Base-by-base conservation (phyloP, 768 basidiomycete species). In the Galerina marginata region DNA sequence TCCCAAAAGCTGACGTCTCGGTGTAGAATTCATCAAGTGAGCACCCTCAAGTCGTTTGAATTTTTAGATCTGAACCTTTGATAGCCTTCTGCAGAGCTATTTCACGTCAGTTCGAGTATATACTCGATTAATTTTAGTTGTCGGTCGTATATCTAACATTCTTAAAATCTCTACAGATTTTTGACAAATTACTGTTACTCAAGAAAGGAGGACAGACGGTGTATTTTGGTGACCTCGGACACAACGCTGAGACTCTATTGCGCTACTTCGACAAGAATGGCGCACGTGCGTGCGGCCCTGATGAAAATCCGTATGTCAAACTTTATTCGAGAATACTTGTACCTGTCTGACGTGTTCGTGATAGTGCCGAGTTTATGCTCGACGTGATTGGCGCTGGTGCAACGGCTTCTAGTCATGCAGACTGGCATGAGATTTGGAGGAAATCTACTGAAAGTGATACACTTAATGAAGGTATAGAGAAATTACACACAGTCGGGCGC, bases 181-280 rank as follows among this genome's bases (percentile, higher is more conserved):
- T 95, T 67, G 92, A 94, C 68, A 76, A 90, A 15, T 76, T 96
- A 9, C 76, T 96, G 2, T 80, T 96, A 1, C 79, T 96, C 14
- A 83, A 85, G 50, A 85, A 86, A 63, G 93, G 95, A n/a, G 94
- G 95, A 55, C 64, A 89, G 65, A 87, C 82, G 6, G 87, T 89
- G 14, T 92, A 90, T 75, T 89, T 90, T 64, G 89, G 90, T 14
- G 86, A 91, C 51, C 72, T 92, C 26, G 92, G 92, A 1, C 64
- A 75, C 16, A 86, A 90, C 60, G 79, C 90, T 0, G 71, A 77
- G 16, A 87, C 86, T 0, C 71, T 95, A 33, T 84, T 92, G 56
- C 71, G 81, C 7, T 95, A 95, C 75, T 93, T 95, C 64, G 87
- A 92, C 72, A 69, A 69, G 2, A 88, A 89, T 54, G 92, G 92